Conservation (phyloP, 2,329 filamentous ascomycete species). For the Camillea tinctor region DNA sequence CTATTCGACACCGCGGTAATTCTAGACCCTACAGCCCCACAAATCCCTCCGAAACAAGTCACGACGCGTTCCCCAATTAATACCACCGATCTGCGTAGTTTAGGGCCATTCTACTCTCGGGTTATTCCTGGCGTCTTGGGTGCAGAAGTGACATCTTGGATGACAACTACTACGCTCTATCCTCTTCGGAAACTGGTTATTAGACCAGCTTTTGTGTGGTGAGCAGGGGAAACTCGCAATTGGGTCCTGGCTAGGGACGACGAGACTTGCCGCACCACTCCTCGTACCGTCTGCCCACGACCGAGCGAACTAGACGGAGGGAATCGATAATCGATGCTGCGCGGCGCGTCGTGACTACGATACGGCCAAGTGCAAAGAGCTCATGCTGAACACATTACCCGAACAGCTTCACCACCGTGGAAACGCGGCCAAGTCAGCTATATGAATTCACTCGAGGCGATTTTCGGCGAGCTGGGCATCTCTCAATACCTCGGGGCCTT, state of each 20-base stretch:
- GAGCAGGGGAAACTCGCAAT: slow-evolving; percentile 9
- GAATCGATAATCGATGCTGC: not conserved
- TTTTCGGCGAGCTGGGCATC: slow-evolving; percentile 74
- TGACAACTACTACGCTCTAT: not conserved
- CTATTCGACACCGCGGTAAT: slow-evolving; percentile 13
- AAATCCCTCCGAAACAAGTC: slow-evolving; percentile 14
- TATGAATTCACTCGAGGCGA: slow-evolving; percentile 63
- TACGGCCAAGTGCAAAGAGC: slow-evolving; percentile 4
- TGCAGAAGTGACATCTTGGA: not conserved
- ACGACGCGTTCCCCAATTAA: slow-evolving; percentile 18
- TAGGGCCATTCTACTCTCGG: slow-evolving; percentile 7
- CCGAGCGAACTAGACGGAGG: not conserved
- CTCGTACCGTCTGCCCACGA: not conserved
- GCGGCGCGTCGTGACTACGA: not conserved
- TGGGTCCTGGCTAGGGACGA: slow-evolving; percentile 3
- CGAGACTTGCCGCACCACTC: not conserved
- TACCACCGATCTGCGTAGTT: slow-evolving; percentile 11
- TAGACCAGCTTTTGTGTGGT: slow-evolving; percentile 28
- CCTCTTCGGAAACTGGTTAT: slow-evolving; percentile 28
- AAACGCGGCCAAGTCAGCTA: slow-evolving; percentile 29
- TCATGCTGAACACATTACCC: slow-evolving; percentile 18
- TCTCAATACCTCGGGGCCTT: slow-evolving; percentile 73
- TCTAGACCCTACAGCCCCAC: slow-evolving; percentile 15
- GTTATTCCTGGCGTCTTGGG: not conserved
- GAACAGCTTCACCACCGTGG: slow-evolving; percentile 19